phyloP scores from a whole-genome alignment of 495 filamentous ascomycete species.

The Xylaria cubensis region DNA sequence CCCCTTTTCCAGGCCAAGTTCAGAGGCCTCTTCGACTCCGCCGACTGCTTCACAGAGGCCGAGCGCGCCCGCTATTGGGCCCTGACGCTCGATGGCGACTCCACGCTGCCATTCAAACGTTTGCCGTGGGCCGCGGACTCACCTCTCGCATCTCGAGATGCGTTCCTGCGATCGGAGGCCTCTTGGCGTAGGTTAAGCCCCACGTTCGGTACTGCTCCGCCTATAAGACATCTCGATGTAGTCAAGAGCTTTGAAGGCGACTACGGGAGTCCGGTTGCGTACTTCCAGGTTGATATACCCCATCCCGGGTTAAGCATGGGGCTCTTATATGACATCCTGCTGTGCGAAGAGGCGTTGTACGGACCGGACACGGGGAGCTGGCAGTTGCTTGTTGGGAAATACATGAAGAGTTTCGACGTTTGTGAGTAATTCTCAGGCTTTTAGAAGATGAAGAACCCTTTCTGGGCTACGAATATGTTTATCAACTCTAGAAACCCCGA shows the following conservation, averaged over 20 bases:
- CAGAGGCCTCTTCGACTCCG: slow-evolving; percentile 34
- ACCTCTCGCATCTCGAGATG: slow-evolving; percentile 10
- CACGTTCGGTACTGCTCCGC: slow-evolving; percentile 32
- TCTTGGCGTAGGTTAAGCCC: slow-evolving; percentile 36
- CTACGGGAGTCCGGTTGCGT: slow-evolving; percentile 26
- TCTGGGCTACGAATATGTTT: neutral
- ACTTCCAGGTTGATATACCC: slow-evolving; percentile 35
- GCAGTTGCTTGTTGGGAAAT: slow-evolving; percentile 13
- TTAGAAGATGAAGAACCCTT: neutral
- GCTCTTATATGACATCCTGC: slow-evolving; percentile 34
- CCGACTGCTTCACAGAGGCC: slow-evolving; percentile 30
- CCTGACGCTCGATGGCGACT: slow-evolving; percentile 35
- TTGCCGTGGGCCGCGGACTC: slow-evolving; percentile 30
- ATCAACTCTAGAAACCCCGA: neutral
- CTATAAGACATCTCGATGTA: slow-evolving; percentile 34
- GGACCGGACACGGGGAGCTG: slow-evolving; percentile 34
- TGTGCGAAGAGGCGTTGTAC: slow-evolving; percentile 36
- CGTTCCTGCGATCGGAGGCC: slow-evolving; percentile 33
- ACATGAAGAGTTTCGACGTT: slow-evolving; percentile 17
- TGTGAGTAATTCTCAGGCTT: neutral
- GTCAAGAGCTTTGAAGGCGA: slow-evolving; percentile 31
- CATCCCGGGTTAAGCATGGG: slow-evolving; percentile 37
- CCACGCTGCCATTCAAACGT: slow-evolving; percentile 34
- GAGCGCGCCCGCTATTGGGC: slow-evolving; percentile 26
- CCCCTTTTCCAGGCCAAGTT: slow-evolving; percentile 32